phyloP scores from a whole-genome alignment of 2,329 filamentous ascomycete species.

The Venturia oleaginea region DNA sequence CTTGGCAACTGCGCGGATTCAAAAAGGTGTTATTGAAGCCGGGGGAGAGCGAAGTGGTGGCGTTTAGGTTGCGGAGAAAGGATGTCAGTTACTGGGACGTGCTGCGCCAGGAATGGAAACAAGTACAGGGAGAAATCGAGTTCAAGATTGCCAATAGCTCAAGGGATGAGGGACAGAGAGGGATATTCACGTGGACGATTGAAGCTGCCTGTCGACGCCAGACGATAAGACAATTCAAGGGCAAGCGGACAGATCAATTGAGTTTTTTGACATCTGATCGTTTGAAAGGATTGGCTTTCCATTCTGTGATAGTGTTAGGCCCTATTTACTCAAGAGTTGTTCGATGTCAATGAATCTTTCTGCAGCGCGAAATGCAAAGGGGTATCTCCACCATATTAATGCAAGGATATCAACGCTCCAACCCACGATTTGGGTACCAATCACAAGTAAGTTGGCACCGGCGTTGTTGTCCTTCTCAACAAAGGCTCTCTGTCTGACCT shows the following conservation, averaged over 20 bases:
- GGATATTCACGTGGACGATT: background rate
- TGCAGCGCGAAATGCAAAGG: background rate
- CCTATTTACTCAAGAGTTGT: background rate
- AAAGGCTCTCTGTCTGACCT: background rate
- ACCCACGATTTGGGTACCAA: background rate
- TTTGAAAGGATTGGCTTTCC: background rate
- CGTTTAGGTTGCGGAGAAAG: slow-evolving; percentile 14
- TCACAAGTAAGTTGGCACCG: background rate
- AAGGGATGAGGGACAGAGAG: background rate
- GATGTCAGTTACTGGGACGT: slow-evolving; percentile 18
- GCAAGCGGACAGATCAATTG: no score
- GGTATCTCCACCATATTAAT: background rate
- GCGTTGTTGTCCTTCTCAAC: background rate
- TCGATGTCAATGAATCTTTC: background rate
- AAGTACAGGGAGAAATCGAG: background rate
- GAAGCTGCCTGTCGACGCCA: no score
- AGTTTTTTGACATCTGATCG: background rate
- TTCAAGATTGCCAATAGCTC: slow-evolving; percentile 4
- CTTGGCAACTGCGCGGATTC: slow-evolving; percentile 24
- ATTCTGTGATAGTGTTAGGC: background rate
- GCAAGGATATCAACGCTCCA: background rate
- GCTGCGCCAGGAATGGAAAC: slow-evolving; percentile 13
- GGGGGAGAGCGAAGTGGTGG: slow-evolving; percentile 13
- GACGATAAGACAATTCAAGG: no score
- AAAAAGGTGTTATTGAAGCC: slow-evolving; percentile 15